Percentiles rank a stretch among this genome's conserved stretches.
phyloP scores from a whole-genome alignment of 2,329 filamentous ascomycete species.

The Dothiorella sarmentorum region DNA sequence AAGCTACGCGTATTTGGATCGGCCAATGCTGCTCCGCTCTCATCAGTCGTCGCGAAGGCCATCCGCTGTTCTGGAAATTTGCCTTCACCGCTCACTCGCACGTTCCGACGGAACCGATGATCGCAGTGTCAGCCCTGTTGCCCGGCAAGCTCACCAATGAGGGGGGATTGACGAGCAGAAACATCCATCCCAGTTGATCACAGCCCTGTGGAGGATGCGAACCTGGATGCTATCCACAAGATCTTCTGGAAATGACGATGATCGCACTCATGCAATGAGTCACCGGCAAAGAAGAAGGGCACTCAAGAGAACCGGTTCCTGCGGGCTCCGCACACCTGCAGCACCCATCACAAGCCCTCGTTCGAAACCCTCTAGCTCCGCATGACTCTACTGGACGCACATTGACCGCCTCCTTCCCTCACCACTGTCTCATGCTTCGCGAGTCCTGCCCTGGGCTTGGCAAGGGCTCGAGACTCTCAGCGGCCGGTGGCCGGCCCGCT shows the following conservation, averaged over 20 bases:
- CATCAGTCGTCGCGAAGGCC: background rate
- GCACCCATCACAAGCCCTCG: background rate
- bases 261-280: background rate
- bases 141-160: background rate
- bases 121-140: constrained; percentile 4
- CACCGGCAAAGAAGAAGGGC: background rate
- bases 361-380: background rate
- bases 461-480: background rate
- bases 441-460: background rate
- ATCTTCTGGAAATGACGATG: constrained; percentile 11
- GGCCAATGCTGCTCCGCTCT: constrained; percentile 14
- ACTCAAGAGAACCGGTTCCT: background rate
- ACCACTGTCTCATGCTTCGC: constrained; percentile 1
- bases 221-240: constrained; percentile 9
- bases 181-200: constrained; percentile 1
- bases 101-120: background rate
- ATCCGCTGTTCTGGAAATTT: background rate
- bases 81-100: constrained; percentile 12
- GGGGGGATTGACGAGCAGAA: background rate
- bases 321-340: background rate
- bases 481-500: background rate
- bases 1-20: constrained; percentile 9
- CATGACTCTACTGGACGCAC: background rate
- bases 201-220: constrained; percentile 15
- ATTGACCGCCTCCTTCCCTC: constrained; percentile 4